Base-by-base conservation (phyloP, 2,329 filamentous ascomycete species). In the Samsoniella hepiali region DNA sequence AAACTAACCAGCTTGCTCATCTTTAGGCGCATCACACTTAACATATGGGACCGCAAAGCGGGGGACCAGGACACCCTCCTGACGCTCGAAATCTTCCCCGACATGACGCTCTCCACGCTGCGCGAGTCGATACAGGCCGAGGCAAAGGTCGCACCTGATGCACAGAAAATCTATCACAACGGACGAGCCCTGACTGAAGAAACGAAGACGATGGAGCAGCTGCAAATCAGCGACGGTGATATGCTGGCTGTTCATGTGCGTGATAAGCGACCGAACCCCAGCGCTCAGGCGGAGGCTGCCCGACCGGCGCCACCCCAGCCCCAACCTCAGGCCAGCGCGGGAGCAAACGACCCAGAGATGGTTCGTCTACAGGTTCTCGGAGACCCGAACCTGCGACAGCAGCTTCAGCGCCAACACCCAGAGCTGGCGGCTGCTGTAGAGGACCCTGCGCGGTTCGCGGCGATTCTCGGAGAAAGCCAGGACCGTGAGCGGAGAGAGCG, bases 121-220 rank as follows among this genome's bases (percentile, higher is more conserved):
- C 96, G 96, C 77, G 90, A 88, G 73, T 91, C 92, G 72, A 90
- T 99, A 73, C 87, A 95, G 74, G 90, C 88, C 76, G 94, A 98
- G 77, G 89, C 89, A 56, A 81, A 82, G 70, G 88, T 96, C 69
- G 86, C 90, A 34, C 84, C 87, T 22, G 80, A 82, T 51, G 83
- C 89, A 54, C 93, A 97, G 75, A 88, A 92, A 72, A 88, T 98
- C 73, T 96, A 95, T 78, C 90, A 94, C 79, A 96, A 97, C 75
- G 95, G 94, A 68, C 85, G 87, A 68, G 85, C 93, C 49, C 86
- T 99, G 62, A 84, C 81, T 68, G 88, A 93, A 76, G 89, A 93
- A 70, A 77, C 84, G 64, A 90, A 93, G 75, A 97, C 93, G 3
- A 84, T 99, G 72, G 86, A 93, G 68, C 84, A 94, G 70, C 84